phyloP scores from a whole-genome alignment of 202 grass and related monocot species.

The Panicum virgatum region DNA sequence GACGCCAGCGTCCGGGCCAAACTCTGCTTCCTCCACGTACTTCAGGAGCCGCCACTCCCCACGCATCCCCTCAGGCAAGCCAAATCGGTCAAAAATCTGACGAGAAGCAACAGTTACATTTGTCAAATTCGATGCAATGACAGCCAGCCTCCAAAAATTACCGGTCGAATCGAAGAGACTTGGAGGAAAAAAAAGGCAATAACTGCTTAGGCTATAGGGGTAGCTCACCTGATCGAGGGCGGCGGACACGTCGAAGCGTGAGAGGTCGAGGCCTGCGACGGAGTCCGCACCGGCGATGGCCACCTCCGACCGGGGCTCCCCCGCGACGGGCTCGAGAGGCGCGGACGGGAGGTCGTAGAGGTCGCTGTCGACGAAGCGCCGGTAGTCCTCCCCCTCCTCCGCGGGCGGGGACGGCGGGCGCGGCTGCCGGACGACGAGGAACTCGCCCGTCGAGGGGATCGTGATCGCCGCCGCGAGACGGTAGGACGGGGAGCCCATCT shows the following conservation, averaged over 20 bases:
- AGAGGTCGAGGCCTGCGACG: constrained; percentile 56
- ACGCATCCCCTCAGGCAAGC: constrained; percentile 34
- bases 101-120: not conserved
- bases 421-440: constrained; percentile 58
- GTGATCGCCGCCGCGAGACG: constrained; percentile 65
- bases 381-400: constrained; percentile 66
- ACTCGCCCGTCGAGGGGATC: constrained; percentile 50
- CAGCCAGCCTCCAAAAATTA: not conserved
- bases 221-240: constrained; percentile 68
- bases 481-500: constrained; percentile 42
- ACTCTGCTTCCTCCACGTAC: constrained; percentile 77
- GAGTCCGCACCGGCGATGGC: constrained; percentile 40
- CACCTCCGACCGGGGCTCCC: constrained; percentile 36
- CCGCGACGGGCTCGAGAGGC: constrained; percentile 40
- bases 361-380: constrained; percentile 64
- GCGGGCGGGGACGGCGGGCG: constrained; percentile 45
- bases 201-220: not conserved
- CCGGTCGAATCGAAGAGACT: not conserved
- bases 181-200: not conserved
- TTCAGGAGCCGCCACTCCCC: constrained; percentile 56
- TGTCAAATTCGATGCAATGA: not conserved
- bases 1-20: constrained; percentile 62
- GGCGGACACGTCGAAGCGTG: constrained; percentile 55
- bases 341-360: constrained; percentile 90
- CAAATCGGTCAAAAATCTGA: constrained; percentile 57